Conservation (phyloP, 169 alveolate species). For the Besnoitia besnoiti region DNA sequence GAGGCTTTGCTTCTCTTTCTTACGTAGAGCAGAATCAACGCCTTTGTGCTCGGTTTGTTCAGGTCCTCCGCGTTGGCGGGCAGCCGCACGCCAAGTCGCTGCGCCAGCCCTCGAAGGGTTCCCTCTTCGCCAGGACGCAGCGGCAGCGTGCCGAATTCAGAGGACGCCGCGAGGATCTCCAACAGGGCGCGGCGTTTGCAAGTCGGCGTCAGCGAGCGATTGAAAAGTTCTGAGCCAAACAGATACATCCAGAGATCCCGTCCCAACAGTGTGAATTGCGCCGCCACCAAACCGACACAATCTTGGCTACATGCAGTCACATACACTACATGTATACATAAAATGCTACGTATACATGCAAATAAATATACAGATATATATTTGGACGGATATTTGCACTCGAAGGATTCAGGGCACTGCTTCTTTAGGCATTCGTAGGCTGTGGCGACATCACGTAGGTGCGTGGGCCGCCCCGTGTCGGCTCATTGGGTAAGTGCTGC, state of each 20-base stretch:
- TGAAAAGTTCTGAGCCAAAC: conserved; percentile 74
- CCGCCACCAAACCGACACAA: no score
- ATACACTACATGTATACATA: no score
- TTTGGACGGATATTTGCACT: no score
- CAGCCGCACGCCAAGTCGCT: conserved; percentile 63
- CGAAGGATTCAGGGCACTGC: no score
- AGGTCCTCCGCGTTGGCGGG: conserved; percentile 47
- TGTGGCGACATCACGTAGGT: no score
- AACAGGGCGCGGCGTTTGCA: conserved; percentile 81
- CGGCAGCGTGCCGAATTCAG: conserved; percentile 86
- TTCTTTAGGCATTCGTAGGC: no score
- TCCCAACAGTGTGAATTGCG: no score
- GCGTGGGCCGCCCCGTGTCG: no score
- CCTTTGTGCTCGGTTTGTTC: conserved; percentile 70
- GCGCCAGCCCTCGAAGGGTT: conserved; percentile 77
- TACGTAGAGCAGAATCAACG: conserved; percentile 73
- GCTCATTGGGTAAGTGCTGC: no score
- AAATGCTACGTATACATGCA: no score
- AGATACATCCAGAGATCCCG: background rate
- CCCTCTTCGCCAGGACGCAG: conserved; percentile 89
- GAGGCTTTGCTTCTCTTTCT: background rate
- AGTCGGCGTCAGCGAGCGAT: conserved; percentile 75
- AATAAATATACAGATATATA: no score
- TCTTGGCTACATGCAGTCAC: no score
- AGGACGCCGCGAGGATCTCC: conserved; percentile 85